Conservation (phyloP, 805 yeast genomes). For the Yueomyces sp. region DNA sequence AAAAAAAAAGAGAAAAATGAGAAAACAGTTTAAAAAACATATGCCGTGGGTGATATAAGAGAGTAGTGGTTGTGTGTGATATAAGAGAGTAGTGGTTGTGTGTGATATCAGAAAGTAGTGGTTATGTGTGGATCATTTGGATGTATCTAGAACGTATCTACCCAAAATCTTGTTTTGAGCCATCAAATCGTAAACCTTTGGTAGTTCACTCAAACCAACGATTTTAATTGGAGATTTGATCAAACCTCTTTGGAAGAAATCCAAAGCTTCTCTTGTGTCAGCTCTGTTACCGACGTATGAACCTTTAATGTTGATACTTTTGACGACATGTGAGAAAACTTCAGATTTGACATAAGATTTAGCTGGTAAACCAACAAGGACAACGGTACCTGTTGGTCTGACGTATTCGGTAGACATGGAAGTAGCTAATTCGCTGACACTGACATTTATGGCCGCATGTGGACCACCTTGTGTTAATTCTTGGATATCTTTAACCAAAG, state of each 20-base stretch:
- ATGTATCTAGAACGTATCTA: constrained; percentile 75
- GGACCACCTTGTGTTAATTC: constrained; percentile 56
- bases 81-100: no score
- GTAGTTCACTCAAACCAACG: constrained; percentile 42
- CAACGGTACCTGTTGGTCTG: constrained; percentile 57
- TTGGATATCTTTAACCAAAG: constrained; percentile 38
- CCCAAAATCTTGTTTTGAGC: constrained; percentile 48
- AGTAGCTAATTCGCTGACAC: constrained; percentile 56
- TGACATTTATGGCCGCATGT: constrained; percentile 57
- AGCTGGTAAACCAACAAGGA: constrained; percentile 64
- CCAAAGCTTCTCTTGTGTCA: constrained; percentile 64
- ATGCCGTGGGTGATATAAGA: no score
- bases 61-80: no score
- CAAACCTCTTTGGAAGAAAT: constrained; percentile 54
- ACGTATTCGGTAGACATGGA: constrained; percentile 41
- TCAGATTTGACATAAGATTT: constrained; percentile 53
- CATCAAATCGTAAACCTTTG: constrained; percentile 42
- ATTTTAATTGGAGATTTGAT: constrained; percentile 49
- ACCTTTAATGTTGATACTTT: constrained; percentile 56
- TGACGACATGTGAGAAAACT: constrained; percentile 60
- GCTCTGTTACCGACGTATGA: constrained; percentile 84
- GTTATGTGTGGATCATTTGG: constrained; percentile 27
- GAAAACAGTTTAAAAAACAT: no score
- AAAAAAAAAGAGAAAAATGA: no score
- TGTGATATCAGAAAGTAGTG: no score